These are phyloP conservation scores for Trichoderma koningiopsis DNA, from an alignment of 2,329 filamentous ascomycete species.

Conservation along the genomic window DNA sequence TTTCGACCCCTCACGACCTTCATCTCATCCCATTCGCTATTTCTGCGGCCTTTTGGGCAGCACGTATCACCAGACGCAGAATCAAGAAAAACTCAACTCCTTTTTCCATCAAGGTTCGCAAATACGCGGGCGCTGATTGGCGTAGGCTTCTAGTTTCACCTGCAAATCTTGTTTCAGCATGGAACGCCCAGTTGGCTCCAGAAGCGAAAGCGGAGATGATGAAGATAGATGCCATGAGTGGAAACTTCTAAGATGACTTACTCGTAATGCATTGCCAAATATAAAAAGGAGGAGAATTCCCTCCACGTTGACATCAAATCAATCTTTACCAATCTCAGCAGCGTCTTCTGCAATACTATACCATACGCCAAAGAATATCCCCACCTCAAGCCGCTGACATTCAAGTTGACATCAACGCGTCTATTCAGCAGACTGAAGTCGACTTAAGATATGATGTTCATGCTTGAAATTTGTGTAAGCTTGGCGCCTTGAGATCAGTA, in stretches of 20 bases:
- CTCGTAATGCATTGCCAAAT: background rate
- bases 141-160: background rate
- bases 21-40: background rate
- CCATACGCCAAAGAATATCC: background rate
- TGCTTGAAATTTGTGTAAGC: background rate
- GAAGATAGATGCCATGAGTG: background rate
- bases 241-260: background rate
- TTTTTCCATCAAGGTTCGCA: conserved; percentile 18
- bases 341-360: background rate
- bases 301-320: background rate
- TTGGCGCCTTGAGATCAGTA: background rate
- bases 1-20: background rate
- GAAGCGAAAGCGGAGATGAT: conserved; percentile 4
- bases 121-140: conserved; percentile 3
- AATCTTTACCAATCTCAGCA: background rate
- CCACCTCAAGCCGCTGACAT: background rate
- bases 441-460: background rate
- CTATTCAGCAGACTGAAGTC: background rate
- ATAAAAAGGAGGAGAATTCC: conserved; percentile 5
- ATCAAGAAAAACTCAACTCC: background rate
- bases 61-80: background rate
- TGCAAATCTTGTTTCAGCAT: background rate
- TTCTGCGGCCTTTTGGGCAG: background rate
- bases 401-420: background rate
- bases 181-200: background rate